These are phyloP conservation scores for Alternaria rosae DNA, from an alignment of 2,329 filamentous ascomycete genomes.

Conservation along the genomic window DNA sequence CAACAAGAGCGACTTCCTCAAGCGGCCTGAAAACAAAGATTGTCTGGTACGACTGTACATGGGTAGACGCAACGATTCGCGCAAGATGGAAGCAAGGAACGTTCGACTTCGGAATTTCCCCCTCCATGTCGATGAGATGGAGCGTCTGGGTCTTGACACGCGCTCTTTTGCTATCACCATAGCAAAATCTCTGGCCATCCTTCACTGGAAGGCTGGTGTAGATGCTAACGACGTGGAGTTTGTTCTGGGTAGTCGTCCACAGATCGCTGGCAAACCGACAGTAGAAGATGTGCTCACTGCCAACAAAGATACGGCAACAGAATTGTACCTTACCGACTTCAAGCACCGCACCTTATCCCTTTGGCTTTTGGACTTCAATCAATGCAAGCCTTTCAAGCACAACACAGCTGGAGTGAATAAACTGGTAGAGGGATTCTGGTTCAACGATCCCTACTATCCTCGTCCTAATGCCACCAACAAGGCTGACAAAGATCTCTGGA, in stretches of 20 bases:
- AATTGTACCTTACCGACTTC: background rate
- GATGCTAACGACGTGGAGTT: conserved; percentile 65
- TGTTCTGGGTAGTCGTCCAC: conserved; percentile 51
- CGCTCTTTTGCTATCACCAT: conserved; percentile 53
- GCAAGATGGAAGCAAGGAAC: background rate
- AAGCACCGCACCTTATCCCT: background rate
- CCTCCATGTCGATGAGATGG: conserved; percentile 60
- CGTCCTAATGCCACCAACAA: background rate
- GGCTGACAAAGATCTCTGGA: background rate
- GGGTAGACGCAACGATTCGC: conserved; percentile 42
- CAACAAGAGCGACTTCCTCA: conserved; percentile 22
- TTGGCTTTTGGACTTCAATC: conserved; percentile 4
- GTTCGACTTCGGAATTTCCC: conserved; percentile 60
- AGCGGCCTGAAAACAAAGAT: conserved; percentile 38
- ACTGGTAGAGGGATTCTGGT: conserved; percentile 9
- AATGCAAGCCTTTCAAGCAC: background rate
- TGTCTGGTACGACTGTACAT: conserved; percentile 61
- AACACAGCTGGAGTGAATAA: background rate
- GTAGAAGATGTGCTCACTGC: background rate
- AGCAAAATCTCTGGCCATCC: conserved; percentile 58
- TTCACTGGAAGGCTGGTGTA: conserved; percentile 58
- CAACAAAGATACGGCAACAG: background rate
- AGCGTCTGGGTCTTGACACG: conserved; percentile 49
- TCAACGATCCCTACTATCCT: conserved; percentile 15
- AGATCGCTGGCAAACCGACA: background rate